Evolutionary conservation across 108 stramenopile genomes (phyloP), one percentile per base, ranked within the genome.

Genomic region (Nitzschia palea): DNA sequence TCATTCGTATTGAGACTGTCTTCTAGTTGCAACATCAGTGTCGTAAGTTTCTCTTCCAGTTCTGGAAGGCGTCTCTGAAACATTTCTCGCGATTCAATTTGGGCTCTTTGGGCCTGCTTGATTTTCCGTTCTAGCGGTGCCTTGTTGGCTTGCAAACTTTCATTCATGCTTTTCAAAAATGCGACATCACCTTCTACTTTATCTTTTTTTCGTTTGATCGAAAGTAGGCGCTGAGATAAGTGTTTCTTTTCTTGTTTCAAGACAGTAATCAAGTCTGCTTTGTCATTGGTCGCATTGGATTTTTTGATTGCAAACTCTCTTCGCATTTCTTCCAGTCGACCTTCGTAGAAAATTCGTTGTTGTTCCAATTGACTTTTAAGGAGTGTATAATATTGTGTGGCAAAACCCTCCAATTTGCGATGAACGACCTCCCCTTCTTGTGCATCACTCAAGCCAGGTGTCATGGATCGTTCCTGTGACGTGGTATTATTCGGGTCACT

Each of bases 341-440:
- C 86, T 64, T 97, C 93, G 48, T 91, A 97, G 63, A 81, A 95
- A 14, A 80, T 80, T 5, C 93, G 82, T 75, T 97, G 97, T 55
- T 94, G 87, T 60, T 96, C 91, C 33, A 97, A 74, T 60, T 96
- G 94, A 51, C 85, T 85, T 32, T 95, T 94, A 10, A 97, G 76
- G 44, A 96, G 67, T 31, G 84, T 88, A 44, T 93, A 93, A 66
- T 96, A 96, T 62, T 95, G 93, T 15, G 70, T 62, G 4, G 95
- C 95, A 56, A 90, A 82, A 25, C 88, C 87, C 66, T 96, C 97
- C 50, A 95, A 65, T 66, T 97, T 97, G 4, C 90, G 80, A 73
- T 96, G 93, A 40, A 94, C 65, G 9, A 91, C 87, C 68, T 93
- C 93, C 31, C 88, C 95, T 52, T 95, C 95, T 58, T 93, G 85